These are phyloP conservation scores for Pythium inflatum DNA, from an alignment of 352 stramenopile genomes.

Conservation along the genomic window DNA sequence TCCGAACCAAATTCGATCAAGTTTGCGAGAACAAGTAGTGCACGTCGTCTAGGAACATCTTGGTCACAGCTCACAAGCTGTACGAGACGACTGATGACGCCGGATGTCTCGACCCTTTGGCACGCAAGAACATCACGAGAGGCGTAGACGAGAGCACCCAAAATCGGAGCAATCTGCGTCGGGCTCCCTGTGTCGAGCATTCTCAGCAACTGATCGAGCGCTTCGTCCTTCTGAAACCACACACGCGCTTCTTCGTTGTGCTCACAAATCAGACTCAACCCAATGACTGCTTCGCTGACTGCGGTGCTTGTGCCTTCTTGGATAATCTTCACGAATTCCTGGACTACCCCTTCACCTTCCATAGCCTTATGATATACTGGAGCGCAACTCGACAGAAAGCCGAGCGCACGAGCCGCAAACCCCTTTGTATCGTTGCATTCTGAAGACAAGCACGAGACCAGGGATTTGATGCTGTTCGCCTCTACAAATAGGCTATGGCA, in stretches of 20 bases:
- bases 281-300: background rate
- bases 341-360: background rate
- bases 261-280: background rate
- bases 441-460: background rate
- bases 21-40: background rate
- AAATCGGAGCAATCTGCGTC: background rate
- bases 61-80: background rate
- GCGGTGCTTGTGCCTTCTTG: background rate
- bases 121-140: background rate
- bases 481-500: background rate
- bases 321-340: background rate
- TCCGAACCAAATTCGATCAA: too few relatives aligned
- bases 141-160: background rate
- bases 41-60: background rate
- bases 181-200: background rate
- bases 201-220: background rate
- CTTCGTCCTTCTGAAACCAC: background rate
- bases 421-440: background rate
- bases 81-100: background rate
- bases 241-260: background rate
- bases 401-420: background rate
- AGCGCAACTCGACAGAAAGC: background rate
- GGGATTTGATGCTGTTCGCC: background rate
- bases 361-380: background rate
- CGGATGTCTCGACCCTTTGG: background rate